phyloP scores from a whole-genome alignment of 2,329 filamentous ascomycete species.

The Alternaria incomplexa region DNA sequence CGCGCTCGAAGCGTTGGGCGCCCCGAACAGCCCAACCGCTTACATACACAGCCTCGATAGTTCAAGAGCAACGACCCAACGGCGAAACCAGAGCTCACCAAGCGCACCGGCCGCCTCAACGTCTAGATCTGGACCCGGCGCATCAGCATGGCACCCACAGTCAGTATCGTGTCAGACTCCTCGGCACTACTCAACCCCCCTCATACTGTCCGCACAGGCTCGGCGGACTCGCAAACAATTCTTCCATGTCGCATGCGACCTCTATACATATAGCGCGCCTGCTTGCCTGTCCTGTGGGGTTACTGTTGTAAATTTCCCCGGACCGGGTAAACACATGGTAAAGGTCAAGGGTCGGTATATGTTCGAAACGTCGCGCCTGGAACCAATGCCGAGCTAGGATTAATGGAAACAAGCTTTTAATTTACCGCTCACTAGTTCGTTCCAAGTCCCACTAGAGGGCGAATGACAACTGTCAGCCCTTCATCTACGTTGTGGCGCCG shows the following conservation, averaged over 20 bases:
- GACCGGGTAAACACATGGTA: constrained; percentile 11
- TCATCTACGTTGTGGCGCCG: constrained; percentile 5
- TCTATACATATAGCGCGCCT: neutral
- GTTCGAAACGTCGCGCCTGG: constrained; percentile 3
- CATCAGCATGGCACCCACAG: neutral
- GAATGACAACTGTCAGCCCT: neutral
- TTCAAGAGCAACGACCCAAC: neutral
- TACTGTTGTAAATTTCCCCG: neutral
- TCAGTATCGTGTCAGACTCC: neutral
- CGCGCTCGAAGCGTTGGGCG: neutral
- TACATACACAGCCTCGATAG: neutral
- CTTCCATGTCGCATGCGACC: neutral
- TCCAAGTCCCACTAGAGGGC: neutral
- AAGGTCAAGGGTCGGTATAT: constrained; percentile 8
- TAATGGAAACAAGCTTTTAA: constrained; percentile 14
- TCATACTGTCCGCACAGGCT: neutral
- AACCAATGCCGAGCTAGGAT: constrained; percentile 8
- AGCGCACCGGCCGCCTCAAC: neutral
- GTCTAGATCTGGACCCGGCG: neutral
- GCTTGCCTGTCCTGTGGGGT: neutral
- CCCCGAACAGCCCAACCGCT: neutral
- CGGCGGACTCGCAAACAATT: neutral
- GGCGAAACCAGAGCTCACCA: neutral
- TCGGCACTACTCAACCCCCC: neutral
- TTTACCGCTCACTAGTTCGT: constrained; percentile 1